A percentile compares a stretch with the other conserved stretches of the same genome.
These are phyloP conservation scores for Caloboletus firmus DNA, from an alignment of 1,284 basidiomycete species.

Conservation along the genomic window DNA sequence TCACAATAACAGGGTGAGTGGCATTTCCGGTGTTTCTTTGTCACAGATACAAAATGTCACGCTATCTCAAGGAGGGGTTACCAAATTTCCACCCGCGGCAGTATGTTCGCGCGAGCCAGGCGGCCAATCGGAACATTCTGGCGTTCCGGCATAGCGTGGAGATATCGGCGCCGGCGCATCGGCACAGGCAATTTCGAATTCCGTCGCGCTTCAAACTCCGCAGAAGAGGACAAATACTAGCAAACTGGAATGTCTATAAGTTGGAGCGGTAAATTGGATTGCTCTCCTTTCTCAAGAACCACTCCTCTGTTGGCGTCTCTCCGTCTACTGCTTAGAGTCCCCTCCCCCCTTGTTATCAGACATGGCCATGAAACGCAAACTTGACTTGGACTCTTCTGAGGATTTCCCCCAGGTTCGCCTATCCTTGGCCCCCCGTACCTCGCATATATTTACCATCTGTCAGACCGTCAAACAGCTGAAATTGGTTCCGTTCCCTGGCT, in stretches of 20 bases:
- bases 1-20: conserved; percentile 11
- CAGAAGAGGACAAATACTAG: conserved; percentile 26
- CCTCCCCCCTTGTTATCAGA: conserved; percentile 26
- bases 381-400: conserved; percentile 58
- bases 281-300: conserved; percentile 31
- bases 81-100: conserved; percentile 11
- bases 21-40: conserved; percentile 8
- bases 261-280: conserved; percentile 27
- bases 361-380: conserved; percentile 75
- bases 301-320: conserved; percentile 11
- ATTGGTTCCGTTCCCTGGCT: conserved; percentile 68
- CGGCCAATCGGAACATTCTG: conserved; percentile 30
- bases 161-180: conserved; percentile 10
- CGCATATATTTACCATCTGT: conserved; percentile 22
- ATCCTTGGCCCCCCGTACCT: conserved; percentile 2
- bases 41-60: conserved; percentile 19
- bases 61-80: conserved; percentile 5
- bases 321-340: conserved; percentile 15
- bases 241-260: conserved; percentile 34
- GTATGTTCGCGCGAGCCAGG: background rate
- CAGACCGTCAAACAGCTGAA: conserved; percentile 68
- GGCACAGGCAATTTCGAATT: conserved; percentile 21
- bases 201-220: conserved; percentile 22
- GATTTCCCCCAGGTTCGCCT: conserved; percentile 45
- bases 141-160: conserved; percentile 13